Percentiles rank a stretch among this genome's conserved stretches.
Evolutionary conservation across 2,329 filamentous ascomycete species (phyloP).

Genomic region (Sclerotinia nivalis): DNA sequence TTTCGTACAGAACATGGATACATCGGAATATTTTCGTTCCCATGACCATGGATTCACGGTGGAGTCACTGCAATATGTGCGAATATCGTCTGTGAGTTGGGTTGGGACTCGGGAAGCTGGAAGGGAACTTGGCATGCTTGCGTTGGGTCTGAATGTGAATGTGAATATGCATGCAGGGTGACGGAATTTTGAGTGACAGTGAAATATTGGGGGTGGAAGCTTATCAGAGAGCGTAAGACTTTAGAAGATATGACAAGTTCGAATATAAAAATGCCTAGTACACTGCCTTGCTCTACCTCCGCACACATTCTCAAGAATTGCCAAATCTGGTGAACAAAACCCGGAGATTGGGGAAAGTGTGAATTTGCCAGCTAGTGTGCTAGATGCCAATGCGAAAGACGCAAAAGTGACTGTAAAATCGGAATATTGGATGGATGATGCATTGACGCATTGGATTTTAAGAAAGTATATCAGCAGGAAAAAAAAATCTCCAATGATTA

Average conservation of each 20-base stretch:
- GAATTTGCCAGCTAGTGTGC: background rate
- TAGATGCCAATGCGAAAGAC: background rate
- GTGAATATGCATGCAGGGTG: background rate
- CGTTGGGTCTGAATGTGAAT: background rate
- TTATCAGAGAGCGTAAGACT: background rate
- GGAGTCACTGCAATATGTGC: background rate
- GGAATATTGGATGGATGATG: background rate
- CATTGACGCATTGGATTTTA: background rate
- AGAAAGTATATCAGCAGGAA: background rate
- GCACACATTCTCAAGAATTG: slow-evolving; percentile 4
- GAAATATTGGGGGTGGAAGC: too few relatives aligned
- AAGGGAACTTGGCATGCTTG: slow-evolving; percentile 1
- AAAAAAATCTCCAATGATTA: background rate
- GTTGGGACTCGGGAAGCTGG: background rate
- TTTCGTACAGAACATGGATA: background rate
- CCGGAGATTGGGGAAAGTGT: background rate
- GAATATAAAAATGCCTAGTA: background rate
- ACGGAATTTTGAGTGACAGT: background rate
- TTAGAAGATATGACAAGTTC: background rate
- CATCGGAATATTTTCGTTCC: slow-evolving; percentile 3
- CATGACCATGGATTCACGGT: slow-evolving; percentile 7
- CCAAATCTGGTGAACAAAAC: background rate
- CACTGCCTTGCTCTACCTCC: background rate
- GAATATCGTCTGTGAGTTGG: background rate
- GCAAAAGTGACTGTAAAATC: background rate